Base-by-base conservation (phyloP, 164 flowering plant species). In the Liquidambar formosana region DNA sequence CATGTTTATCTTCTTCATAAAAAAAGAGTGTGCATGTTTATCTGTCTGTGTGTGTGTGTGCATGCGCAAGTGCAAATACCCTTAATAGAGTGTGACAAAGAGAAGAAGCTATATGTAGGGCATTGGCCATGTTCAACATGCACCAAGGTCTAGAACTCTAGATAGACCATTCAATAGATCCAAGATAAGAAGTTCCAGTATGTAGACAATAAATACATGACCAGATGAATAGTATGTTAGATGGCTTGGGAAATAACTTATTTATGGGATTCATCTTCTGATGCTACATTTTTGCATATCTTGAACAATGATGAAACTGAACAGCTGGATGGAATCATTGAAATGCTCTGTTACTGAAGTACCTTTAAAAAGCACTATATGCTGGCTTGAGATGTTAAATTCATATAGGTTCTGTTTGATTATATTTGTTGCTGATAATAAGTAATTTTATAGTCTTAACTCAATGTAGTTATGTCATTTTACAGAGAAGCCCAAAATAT, bases 401-500 rank as follows among this genome's bases (percentile, higher is more conserved):
- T 51, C 45, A 48, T 11, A 15, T 26, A 8, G 25, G 13, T 48
- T 51, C 14, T 12, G 22, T 16, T 14, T 11, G n/a, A 10, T 5
- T 27, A 26, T 64, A 23, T 25, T 27, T 27, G 19, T 64, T 2
- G 19, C 16, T 33, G 8, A 13, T 44, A 51, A 1, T 21, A 43
- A 14, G 41, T 33, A 33, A 10, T 10, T 43, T 56, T 56, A 21
- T 14, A 25, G 25, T 60, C 51, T 56, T 38, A 22, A 57, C 64
- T 57, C 14, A 27, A 57, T 54, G 8, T 27, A 63, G 51, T 15
- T 57, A 26, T 64, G 23, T 27, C 38, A 63, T 68, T 44, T 72
- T 71, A 38, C 93, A 94, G 98, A 90, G 76, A 70, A 89, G 72
- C 71, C 91, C 94, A 4, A 94, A 88, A 61, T 79, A 85, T 77